These are phyloP conservation scores for Annulohypoxylon bovei DNA, from an alignment of 495 filamentous ascomycete species.

Conservation along the genomic window DNA sequence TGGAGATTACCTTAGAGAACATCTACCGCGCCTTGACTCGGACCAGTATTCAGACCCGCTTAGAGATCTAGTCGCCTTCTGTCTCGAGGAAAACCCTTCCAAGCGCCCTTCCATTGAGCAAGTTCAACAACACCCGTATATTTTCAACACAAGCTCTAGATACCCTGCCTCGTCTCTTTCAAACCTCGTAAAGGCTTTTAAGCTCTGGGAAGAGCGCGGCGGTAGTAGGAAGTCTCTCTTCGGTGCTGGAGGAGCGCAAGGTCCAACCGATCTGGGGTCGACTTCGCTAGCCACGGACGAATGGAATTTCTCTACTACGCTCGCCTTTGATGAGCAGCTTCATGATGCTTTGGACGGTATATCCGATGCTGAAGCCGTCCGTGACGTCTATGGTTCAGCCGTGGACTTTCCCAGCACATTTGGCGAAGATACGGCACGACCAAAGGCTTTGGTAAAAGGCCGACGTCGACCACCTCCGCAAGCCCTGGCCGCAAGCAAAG, in stretches of 20 bases:
- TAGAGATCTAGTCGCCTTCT: slow-evolving; percentile 79
- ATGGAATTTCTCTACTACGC: slow-evolving; percentile 93
- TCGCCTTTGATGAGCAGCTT: slow-evolving; percentile 77
- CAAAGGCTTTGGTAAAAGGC: slow-evolving; percentile 49
- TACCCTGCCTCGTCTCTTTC: slow-evolving; percentile 75
- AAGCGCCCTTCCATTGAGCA: slow-evolving; percentile 76
- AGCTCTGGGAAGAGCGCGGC: slow-evolving; percentile 84
- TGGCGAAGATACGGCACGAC: slow-evolving; percentile 54
- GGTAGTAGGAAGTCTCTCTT: slow-evolving; percentile 88
- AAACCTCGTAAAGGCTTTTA: slow-evolving; percentile 82
- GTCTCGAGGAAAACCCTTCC: slow-evolving; percentile 77
- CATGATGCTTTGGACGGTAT: slow-evolving; percentile 50
- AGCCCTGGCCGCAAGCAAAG: slow-evolving; percentile 50
- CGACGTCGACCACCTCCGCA: slow-evolving; percentile 62
- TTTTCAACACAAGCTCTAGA: slow-evolving; percentile 67
- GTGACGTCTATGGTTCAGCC: slow-evolving; percentile 61
- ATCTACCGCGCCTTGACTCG: slow-evolving; percentile 76
- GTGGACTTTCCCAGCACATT: slow-evolving; percentile 55
- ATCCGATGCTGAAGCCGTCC: slow-evolving; percentile 53
- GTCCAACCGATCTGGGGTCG: slow-evolving; percentile 53
- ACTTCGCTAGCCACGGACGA: slow-evolving; percentile 66
- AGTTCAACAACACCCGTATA: slow-evolving; percentile 71
- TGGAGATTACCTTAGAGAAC: slow-evolving; percentile 69
- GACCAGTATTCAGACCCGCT: slow-evolving; percentile 80
- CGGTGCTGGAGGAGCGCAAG: slow-evolving; percentile 75